Evolutionary conservation across 2,329 filamentous ascomycete species (phyloP).

Genomic region (Bipolaris cookei): DNA sequence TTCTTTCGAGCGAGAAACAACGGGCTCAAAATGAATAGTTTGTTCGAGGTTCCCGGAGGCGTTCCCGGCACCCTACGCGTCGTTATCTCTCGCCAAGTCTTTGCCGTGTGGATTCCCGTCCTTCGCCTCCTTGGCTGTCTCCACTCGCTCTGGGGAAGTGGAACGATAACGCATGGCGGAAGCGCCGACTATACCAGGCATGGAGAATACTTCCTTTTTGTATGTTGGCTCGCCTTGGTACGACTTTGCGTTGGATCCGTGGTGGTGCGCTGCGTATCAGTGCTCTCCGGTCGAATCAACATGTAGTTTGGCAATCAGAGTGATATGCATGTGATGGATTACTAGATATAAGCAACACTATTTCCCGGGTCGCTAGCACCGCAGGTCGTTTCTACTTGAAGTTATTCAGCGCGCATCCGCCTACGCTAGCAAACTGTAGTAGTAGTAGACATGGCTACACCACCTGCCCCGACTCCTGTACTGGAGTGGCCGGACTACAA

Average conservation of each 20-base stretch:
- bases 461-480: constrained; percentile 40
- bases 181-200: constrained; percentile 23
- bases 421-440: neutral
- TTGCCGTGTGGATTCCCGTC: constrained; percentile 26
- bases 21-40: neutral
- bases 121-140: constrained; percentile 28
- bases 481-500: constrained; percentile 55
- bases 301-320: neutral
- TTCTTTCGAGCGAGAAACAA: constrained; percentile 19
- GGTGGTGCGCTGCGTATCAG: constrained; percentile 9
- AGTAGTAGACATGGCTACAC: constrained; percentile 29
- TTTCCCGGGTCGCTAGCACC: neutral
- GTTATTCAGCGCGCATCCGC: neutral
- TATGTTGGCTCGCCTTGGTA: neutral
- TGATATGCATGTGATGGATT: constrained; percentile 16
- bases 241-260: neutral
- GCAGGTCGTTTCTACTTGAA: neutral
- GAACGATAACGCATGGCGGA: constrained; percentile 33
- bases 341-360: constrained; percentile 2
- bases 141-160: constrained; percentile 23
- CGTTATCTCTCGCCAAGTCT: constrained; percentile 44
- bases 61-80: constrained; percentile 20
- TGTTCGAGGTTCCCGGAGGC: neutral
- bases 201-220: constrained; percentile 22
- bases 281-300: constrained; percentile 5